phyloP scores from a whole-genome alignment of 768 basidiomycete genomes.

The Hericium alpestre region DNA sequence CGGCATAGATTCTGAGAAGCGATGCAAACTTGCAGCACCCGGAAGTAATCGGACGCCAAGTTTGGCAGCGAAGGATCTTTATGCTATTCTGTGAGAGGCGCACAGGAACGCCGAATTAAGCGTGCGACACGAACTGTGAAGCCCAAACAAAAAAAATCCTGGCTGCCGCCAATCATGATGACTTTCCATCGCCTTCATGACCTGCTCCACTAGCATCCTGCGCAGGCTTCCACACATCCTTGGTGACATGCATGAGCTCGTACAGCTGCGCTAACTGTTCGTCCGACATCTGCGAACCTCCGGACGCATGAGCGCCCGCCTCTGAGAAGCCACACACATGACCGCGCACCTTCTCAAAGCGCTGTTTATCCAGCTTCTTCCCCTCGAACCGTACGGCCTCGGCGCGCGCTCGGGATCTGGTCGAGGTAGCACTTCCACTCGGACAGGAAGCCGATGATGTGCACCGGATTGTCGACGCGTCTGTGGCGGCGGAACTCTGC shows the following conservation, averaged over 20 bases:
- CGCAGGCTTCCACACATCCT: slow-evolving; percentile 73
- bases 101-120: no score
- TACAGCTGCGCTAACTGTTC: slow-evolving; percentile 92
- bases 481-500: slow-evolving; percentile 82
- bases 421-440: slow-evolving; percentile 96
- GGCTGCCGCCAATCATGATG: neutral
- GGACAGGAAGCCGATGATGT: slow-evolving; percentile 90
- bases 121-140: no score
- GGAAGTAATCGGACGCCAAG: no score
- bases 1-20: no score
- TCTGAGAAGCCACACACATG: neutral
- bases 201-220: neutral
- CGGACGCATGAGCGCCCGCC: neutral
- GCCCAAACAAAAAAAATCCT: no score
- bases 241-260: slow-evolving; percentile 87
- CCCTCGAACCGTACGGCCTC: slow-evolving; percentile 43
- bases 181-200: neutral
- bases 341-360: slow-evolving; percentile 61
- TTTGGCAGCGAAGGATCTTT: no score
- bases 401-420: slow-evolving; percentile 39
- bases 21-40: no score
- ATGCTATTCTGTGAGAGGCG: no score
- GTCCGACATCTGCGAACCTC: slow-evolving; percentile 55
- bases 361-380: slow-evolving; percentile 56
- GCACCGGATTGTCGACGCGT: slow-evolving; percentile 69